Base-by-base conservation (phyloP, 495 filamentous ascomycete genomes). In the Lophiostoma macrostomum region DNA sequence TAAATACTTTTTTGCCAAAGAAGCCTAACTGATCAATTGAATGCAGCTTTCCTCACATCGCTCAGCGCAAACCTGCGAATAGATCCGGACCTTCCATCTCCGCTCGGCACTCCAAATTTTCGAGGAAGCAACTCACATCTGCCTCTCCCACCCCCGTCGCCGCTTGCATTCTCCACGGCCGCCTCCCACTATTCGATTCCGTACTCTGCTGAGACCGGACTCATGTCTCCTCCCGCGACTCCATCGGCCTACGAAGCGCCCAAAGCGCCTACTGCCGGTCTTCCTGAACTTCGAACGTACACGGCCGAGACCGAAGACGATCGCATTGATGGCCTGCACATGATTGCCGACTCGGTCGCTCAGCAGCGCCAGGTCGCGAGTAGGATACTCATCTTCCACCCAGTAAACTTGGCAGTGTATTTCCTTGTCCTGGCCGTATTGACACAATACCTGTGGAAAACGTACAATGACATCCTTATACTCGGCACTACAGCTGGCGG, bases 251-350 rank as follows among this genome's bases (percentile, higher is more conserved):
- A 40, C 12, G 10, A 39, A 12, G 41, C 51, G 4, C 35, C 61
- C 4, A 22, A 42, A 10, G 7, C 19, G 28, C 44, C 37, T 29
- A 20, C 39, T 19, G 28, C 40, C 22, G 53, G 32, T 14, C 49
- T 70, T 6, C 68, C 69, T 7, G 36, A 61, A 11, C 58, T 70
- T 10, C 47, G 16, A 12, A 65, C 64, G 23, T 67, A 65, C 50
- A 28, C 53, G 2, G 58, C 67, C 6, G 51, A 74, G 5, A 51
- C 65, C 16, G 69, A 70, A n/a, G 69, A 66, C 12, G 75, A 79
- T 57, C 80, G 80, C 16, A 84, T 89, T 53, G 84, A 80, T 1
- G 88, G 86, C 7, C 74, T 94, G 22, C 77, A 87, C 68, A 73
- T 91, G 13, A 79, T 87, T 47, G 79, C 80, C 47, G 74, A 81